A percentile compares a stretch with the other conserved stretches of the same genome.
These are phyloP conservation scores for Simplicillium sp. DNA, from an alignment of 2,329 filamentous ascomycete species.

Conservation along the genomic window DNA sequence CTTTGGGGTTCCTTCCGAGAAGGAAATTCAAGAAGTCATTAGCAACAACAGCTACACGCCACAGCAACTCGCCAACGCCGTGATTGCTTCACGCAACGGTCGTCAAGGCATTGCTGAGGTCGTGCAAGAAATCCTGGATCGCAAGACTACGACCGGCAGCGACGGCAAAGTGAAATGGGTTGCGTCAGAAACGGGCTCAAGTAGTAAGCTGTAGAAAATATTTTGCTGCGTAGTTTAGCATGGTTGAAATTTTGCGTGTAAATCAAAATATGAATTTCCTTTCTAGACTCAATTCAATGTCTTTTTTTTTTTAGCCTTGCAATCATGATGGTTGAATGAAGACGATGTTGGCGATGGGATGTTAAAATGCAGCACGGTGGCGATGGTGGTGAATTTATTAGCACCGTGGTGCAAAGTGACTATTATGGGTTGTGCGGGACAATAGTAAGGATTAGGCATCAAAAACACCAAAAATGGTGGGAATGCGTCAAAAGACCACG, in stretches of 20 bases:
- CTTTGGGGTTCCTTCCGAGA: slow-evolving; percentile 69
- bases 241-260: background rate
- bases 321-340: no score
- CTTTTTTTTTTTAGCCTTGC: no score
- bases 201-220: slow-evolving; percentile 19
- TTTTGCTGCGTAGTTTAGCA: slow-evolving; percentile 11
- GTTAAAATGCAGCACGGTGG: background rate
- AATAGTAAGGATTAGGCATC: background rate
- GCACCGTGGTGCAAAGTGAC: background rate
- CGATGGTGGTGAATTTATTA: background rate
- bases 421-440: background rate
- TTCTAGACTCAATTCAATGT: no score
- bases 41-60: slow-evolving; percentile 27
- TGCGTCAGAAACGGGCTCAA: slow-evolving; percentile 15
- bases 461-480: slow-evolving; percentile 6
- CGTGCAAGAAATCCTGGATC: slow-evolving; percentile 55
- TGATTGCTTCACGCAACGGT: slow-evolving; percentile 48
- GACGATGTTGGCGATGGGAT: background rate
- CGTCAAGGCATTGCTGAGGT: slow-evolving; percentile 64
- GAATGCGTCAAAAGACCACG: slow-evolving; percentile 5
- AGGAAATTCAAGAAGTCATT: slow-evolving; percentile 41
- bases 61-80: slow-evolving; percentile 51
- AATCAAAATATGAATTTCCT: no score
- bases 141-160: slow-evolving; percentile 45
- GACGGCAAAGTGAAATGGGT: slow-evolving; percentile 34